A percentile compares a stretch with the other conserved stretches of the same genome.
phyloP scores from a whole-genome alignment of 345 rosid species.

The Geranium brycei region DNA sequence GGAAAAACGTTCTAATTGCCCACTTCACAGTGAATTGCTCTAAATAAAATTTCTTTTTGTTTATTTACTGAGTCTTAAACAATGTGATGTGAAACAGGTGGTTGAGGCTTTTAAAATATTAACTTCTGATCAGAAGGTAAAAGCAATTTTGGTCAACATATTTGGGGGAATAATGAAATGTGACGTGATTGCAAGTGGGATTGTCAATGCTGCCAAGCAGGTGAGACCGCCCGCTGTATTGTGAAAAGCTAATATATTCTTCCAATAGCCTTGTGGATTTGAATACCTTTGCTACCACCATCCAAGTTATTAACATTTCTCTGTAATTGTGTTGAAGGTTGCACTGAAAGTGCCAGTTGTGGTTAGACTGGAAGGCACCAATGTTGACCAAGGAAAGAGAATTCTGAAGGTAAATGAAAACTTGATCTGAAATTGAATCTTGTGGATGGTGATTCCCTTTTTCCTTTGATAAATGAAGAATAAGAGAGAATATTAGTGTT shows the following conservation, averaged over 20 bases:
- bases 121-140: constrained; percentile 97
- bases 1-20: background rate
- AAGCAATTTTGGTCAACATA: constrained; percentile 94
- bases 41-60: background rate
- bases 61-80: constrained; percentile 5
- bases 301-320: constrained; percentile 1
- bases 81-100: constrained; percentile 35
- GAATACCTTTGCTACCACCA: too few relatives aligned
- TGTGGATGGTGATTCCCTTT: background rate
- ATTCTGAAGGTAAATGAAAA: constrained; percentile 53
- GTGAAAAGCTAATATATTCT: too few relatives aligned
- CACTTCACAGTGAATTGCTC: background rate
- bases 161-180: constrained; percentile 99
- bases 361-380: constrained; percentile 35
- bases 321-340: constrained; percentile 33
- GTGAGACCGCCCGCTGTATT: constrained; percentile 27
- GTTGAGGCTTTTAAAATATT: constrained; percentile 96
- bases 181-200: constrained; percentile 97
- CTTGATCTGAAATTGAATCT: constrained; percentile 5
- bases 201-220: constrained; percentile 94
- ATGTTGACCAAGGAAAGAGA: constrained; percentile 74
- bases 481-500: too few relatives aligned
- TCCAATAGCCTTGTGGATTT: too few relatives aligned
- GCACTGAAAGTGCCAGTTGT: constrained; percentile 68
- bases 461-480: background rate